Percentiles rank a stretch among this genome's conserved stretches.
phyloP scores from a whole-genome alignment of 805 yeast species.

The Pichia insulana region DNA sequence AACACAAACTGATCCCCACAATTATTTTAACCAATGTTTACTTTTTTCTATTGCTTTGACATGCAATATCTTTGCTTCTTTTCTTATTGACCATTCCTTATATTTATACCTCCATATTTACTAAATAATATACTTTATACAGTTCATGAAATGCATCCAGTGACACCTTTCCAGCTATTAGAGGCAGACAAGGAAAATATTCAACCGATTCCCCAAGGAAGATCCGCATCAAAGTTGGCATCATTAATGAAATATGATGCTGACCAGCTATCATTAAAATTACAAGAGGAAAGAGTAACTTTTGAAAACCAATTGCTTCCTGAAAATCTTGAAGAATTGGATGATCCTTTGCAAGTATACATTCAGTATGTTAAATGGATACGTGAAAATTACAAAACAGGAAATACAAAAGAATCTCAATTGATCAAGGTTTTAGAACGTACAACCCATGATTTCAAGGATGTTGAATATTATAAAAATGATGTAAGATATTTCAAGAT shows the following conservation, averaged over 20 bases:
- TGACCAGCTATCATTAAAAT: conserved; percentile 9
- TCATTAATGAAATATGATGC: conserved; percentile 30
- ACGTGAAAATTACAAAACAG: conserved; percentile 53
- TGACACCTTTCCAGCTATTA: conserved; percentile 27
- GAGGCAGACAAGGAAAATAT: conserved; percentile 74
- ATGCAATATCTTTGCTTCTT: background rate
- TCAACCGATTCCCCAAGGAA: conserved; percentile 54
- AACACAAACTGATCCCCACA: too few species aligned
- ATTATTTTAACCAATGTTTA: background rate
- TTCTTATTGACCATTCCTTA: background rate
- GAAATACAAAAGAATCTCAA: conserved; percentile 52
- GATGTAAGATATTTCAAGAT: conserved; percentile 73
- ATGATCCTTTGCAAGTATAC: conserved; percentile 76
- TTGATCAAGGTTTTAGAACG: conserved; percentile 57
- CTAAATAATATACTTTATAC: too few species aligned
- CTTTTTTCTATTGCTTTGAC: background rate
- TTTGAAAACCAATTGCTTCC: conserved; percentile 43
- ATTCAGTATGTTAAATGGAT: conserved; percentile 74
- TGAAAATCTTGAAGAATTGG: conserved; percentile 45
- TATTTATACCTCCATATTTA: too few species aligned
- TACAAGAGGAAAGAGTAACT: conserved; percentile 30
- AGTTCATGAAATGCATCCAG: background rate
- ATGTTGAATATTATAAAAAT: conserved; percentile 59
- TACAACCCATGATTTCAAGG: conserved; percentile 62
- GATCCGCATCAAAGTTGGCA: conserved; percentile 54